phyloP scores from a whole-genome alignment of 768 basidiomycete species.

The Lentinula sp. region DNA sequence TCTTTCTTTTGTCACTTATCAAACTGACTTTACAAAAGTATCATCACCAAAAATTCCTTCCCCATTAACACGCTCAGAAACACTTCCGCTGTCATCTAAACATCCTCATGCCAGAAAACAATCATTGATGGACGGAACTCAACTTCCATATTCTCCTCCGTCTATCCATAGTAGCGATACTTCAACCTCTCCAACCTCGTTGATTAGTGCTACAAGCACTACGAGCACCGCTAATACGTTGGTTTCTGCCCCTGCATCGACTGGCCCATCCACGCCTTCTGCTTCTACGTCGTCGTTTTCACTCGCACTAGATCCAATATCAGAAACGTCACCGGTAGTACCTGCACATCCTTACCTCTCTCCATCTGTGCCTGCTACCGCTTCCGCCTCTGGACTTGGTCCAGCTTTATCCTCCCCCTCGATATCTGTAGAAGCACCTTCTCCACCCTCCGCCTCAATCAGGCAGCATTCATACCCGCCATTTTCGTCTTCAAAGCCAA shows the following conservation, averaged over 20 bases:
- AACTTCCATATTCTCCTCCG: not conserved
- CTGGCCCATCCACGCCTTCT: conserved; percentile 17
- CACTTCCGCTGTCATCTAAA: conserved; percentile 46
- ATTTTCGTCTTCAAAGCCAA: not conserved
- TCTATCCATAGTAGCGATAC: conserved; percentile 14
- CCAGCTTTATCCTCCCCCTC: conserved; percentile 7
- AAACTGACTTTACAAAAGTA: conserved; percentile 16
- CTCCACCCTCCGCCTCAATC: conserved; percentile 29
- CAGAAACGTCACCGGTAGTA: conserved; percentile 9
- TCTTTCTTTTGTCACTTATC: not conserved
- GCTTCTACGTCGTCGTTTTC: conserved; percentile 45
- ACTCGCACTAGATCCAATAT: conserved; percentile 41
- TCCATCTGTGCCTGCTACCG: conserved; percentile 5
- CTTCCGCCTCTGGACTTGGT: conserved; percentile 2
- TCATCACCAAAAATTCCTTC: conserved; percentile 33
- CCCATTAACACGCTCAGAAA: conserved; percentile 43
- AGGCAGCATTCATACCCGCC: not conserved
- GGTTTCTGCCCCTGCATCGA: not conserved
- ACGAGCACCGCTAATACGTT: not conserved
- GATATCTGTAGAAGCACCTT: conserved; percentile 14
- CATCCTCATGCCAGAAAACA: conserved; percentile 79
- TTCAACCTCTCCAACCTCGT: conserved; percentile 2
- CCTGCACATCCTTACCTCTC: conserved; percentile 20
- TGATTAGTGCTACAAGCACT: conserved; percentile 13
- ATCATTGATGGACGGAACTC: conserved; percentile 52